Evolutionary conservation across 2,329 filamentous ascomycete species (phyloP).

Genomic region (Ophiocordyceps camponoti-floridani): DNA sequence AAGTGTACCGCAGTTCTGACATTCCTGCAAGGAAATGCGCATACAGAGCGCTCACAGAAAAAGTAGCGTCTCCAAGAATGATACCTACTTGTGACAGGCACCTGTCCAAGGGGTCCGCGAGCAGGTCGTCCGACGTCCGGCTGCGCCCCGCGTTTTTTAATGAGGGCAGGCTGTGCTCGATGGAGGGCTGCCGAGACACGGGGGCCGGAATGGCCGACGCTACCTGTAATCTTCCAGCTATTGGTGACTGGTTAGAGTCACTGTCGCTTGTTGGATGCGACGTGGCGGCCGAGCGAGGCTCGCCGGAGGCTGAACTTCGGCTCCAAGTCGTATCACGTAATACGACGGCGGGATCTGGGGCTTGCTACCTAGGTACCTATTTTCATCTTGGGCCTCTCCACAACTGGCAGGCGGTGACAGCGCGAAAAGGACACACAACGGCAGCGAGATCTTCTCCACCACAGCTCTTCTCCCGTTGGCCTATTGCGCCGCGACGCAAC

Average conservation of each 20-base stretch:
- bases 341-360: background rate
- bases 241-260: background rate
- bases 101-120: background rate
- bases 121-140: background rate
- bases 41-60: background rate
- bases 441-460: conserved; percentile 1
- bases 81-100: background rate
- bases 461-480: background rate
- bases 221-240: background rate
- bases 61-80: background rate
- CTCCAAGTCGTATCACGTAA: no score
- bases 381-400: no score
- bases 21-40: background rate
- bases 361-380: background rate
- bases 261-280: background rate
- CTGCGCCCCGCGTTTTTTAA: background rate
- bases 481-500: background rate
- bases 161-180: background rate
- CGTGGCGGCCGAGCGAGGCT: background rate
- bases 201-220: background rate
- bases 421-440: conserved; percentile 3
- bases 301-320: no score
- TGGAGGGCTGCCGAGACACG: background rate
- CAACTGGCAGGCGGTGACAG: conserved; percentile 1
- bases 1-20: background rate